Evolutionary conservation across 2,329 filamentous ascomycete genomes (phyloP).

Genomic region (Blastomyces parvus): DNA sequence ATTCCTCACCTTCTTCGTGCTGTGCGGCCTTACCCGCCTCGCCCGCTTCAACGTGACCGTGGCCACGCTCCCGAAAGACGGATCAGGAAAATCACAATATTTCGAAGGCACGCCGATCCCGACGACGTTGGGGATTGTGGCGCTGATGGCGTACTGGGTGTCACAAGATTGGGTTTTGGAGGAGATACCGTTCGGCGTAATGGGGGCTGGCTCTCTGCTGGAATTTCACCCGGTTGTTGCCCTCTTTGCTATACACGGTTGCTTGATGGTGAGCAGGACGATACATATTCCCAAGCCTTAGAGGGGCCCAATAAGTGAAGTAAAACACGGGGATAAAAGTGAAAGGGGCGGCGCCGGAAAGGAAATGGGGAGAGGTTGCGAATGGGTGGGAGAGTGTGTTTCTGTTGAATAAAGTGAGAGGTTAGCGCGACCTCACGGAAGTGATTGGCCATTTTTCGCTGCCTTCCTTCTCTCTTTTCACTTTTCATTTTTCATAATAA

Average conservation of each 20-base stretch:
- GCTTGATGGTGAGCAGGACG: conserved; percentile 89
- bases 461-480: not conserved
- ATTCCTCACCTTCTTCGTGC: conserved; percentile 74
- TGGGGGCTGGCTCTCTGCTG: conserved; percentile 55
- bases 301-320: conserved; percentile 5
- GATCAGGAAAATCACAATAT: conserved; percentile 80
- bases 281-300: conserved; percentile 85
- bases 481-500: not conserved
- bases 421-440: not conserved
- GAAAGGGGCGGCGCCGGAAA: no score
- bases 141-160: conserved; percentile 83
- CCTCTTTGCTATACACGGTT: conserved; percentile 81
- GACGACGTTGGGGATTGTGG: conserved; percentile 71
- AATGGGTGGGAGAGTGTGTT: not conserved
- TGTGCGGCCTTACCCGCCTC: conserved; percentile 85
- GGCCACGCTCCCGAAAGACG: conserved; percentile 79
- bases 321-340: not conserved
- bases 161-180: conserved; percentile 69
- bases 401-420: not conserved
- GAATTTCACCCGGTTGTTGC: conserved; percentile 78
- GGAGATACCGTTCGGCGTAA: conserved; percentile 65
- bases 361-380: no score
- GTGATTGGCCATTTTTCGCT: not conserved
- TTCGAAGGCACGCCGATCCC: conserved; percentile 97
- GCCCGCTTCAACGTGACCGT: conserved; percentile 98